Evolutionary conservation across 805 yeast species (phyloP).

Genomic region (Yamadazyma nakazawae): DNA sequence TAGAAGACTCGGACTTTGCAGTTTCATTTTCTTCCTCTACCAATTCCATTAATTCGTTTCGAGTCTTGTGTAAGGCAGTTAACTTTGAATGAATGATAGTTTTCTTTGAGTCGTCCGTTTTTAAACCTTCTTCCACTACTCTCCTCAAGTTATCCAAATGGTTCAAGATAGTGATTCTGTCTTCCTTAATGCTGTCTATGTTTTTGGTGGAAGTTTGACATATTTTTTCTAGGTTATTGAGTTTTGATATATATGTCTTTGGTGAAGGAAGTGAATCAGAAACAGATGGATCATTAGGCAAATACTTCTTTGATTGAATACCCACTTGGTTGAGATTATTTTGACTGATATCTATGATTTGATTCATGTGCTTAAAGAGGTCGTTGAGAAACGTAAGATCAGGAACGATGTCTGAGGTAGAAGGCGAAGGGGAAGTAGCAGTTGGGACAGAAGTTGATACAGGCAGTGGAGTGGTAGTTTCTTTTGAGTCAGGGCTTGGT

Average conservation of each 20-base stretch:
- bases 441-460: constrained; percentile 7
- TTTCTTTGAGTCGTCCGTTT: constrained; percentile 33
- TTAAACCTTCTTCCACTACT: constrained; percentile 26
- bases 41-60: constrained; percentile 32
- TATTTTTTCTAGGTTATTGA: constrained; percentile 36
- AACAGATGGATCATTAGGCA: constrained; percentile 32
- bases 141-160: constrained; percentile 23
- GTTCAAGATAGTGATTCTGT: constrained; percentile 24
- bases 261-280: constrained; percentile 40
- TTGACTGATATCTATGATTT: constrained; percentile 24
- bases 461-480: not conserved
- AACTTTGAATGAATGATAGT: constrained; percentile 28
- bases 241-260: constrained; percentile 34
- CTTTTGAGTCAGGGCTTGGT: not conserved
- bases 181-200: constrained; percentile 28
- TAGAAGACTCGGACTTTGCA: not conserved
- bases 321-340: constrained; percentile 39
- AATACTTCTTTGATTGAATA: constrained; percentile 32
- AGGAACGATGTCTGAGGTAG: constrained; percentile 13
- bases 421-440: constrained; percentile 8
- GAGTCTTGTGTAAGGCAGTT: constrained; percentile 23
- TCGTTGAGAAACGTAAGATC: constrained; percentile 33
- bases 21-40: constrained; percentile 9
- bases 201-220: constrained; percentile 31
- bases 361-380: constrained; percentile 25